Conservation (phyloP, 345 rosid genomes). For the Lumnitzera racemosa region DNA sequence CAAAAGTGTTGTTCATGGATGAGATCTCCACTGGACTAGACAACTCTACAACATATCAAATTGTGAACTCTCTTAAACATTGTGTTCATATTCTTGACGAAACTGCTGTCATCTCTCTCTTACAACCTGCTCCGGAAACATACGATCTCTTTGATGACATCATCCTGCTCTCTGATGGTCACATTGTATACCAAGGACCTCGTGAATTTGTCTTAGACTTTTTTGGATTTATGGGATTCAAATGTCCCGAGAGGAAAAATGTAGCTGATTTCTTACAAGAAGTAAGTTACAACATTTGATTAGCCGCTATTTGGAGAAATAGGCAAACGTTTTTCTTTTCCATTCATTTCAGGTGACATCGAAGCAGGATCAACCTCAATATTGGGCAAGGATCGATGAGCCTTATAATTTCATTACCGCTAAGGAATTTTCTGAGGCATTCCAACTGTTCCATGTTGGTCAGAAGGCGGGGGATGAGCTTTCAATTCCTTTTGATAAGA, state of each 20-base stretch:
- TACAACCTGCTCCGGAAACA: constrained; percentile 83
- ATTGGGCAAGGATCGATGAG: constrained; percentile 50
- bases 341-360: constrained; percentile 58
- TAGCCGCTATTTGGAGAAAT: background rate
- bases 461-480: constrained; percentile 39
- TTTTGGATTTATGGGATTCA: constrained; percentile 61
- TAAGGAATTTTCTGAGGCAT: constrained; percentile 61
- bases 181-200: constrained; percentile 71
- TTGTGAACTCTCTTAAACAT: constrained; percentile 68
- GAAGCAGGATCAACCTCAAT: constrained; percentile 71
- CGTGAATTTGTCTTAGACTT: constrained; percentile 49
- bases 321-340: background rate
- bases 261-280: constrained; percentile 85
- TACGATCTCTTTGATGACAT: constrained; percentile 69
- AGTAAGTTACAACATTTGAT: constrained; percentile 23
- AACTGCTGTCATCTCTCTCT: constrained; percentile 65
- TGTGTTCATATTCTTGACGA: constrained; percentile 43
- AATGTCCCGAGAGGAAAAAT: constrained; percentile 74
- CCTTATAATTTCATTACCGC: constrained; percentile 57
- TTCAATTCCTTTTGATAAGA: constrained; percentile 41
- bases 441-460: constrained; percentile 54
- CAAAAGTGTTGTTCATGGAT: constrained; percentile 35
- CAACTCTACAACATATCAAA: constrained; percentile 77
- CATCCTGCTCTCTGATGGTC: constrained; percentile 67
- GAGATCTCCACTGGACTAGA: constrained; percentile 75